phyloP scores from a whole-genome alignment of 371 early-diverging fungal genomes.

The Mucor circinelloides region DNA sequence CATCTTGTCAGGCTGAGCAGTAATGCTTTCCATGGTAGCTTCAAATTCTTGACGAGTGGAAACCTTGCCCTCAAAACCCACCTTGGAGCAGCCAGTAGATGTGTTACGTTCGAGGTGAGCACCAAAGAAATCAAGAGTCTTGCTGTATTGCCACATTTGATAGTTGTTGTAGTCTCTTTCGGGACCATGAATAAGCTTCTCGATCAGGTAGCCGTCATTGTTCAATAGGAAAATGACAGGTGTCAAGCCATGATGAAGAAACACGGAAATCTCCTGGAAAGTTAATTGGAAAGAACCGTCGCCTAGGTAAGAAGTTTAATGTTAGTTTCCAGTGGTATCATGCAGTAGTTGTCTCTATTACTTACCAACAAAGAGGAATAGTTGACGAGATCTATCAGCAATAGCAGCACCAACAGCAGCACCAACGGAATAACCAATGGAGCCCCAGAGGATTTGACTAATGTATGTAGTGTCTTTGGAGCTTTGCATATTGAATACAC shows the following conservation, averaged over 20 bases:
- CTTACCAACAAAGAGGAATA: conserved; percentile 49
- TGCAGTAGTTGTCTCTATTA: not conserved
- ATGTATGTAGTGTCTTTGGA: conserved; percentile 39
- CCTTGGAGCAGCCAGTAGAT: conserved; percentile 1
- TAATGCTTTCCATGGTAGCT: conserved; percentile 24
- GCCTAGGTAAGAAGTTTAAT: conserved; percentile 11
- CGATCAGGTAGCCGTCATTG: conserved; percentile 60
- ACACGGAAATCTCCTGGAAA: conserved; percentile 47
- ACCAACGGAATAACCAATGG: conserved; percentile 47
- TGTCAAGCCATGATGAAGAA: conserved; percentile 47
- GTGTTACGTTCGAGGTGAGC: conserved; percentile 23
- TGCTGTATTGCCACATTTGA: conserved; percentile 51
- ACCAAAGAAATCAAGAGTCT: conserved; percentile 47
- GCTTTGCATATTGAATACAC: conserved; percentile 34
- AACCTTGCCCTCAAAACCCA: conserved; percentile 34
- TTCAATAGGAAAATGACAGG: conserved; percentile 54
- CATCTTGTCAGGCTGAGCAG: conserved; percentile 25
- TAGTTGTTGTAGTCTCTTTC: conserved; percentile 50
- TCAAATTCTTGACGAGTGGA: conserved; percentile 37
- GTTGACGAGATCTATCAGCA: conserved; percentile 34
- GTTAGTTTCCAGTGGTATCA: not conserved
- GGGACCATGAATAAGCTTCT: conserved; percentile 52
- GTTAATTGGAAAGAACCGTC: conserved; percentile 61
- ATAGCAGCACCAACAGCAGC: conserved; percentile 40
- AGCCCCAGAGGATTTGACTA: conserved; percentile 47